Evolutionary conservation across 257 asterid genomes (phyloP).

Genomic region (Thymus quinquecostatus): DNA sequence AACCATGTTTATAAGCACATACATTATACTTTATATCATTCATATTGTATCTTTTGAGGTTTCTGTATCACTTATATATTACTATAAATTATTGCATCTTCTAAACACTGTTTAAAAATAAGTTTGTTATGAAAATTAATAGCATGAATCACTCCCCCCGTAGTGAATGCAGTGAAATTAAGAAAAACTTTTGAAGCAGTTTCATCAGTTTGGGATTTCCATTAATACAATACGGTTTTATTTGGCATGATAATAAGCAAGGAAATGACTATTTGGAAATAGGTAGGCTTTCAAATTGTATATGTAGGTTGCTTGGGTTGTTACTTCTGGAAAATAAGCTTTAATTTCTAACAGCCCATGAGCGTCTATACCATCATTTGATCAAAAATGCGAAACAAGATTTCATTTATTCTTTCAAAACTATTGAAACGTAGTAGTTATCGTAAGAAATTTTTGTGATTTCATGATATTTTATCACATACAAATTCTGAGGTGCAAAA

Average conservation of each 20-base stretch:
- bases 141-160: neutral
- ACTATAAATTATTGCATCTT: too few relatives aligned
- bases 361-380: neutral
- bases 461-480: slow-evolving; percentile 13
- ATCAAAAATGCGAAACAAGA: neutral
- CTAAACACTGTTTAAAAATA: too few relatives aligned
- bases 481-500: slow-evolving; percentile 25
- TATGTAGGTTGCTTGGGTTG: too few relatives aligned
- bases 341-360: neutral
- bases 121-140: neutral
- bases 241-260: neutral
- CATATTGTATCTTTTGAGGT: neutral
- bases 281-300: too few relatives aligned
- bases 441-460: neutral
- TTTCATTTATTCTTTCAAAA: slow-evolving; percentile 14
- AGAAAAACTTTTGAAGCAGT: neutral
- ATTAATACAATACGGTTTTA: neutral
- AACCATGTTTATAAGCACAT: neutral
- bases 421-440: slow-evolving; percentile 21
- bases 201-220: neutral
- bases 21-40: too few relatives aligned
- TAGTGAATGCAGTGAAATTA: neutral
- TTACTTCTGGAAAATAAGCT: neutral
- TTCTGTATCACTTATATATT: neutral
- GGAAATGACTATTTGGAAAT: too few relatives aligned